Evolutionary conservation across 176 grass and related monocot genomes (phyloP), one percentile per base, ranked within the genome.

Genomic region (Carex kokanica): DNA sequence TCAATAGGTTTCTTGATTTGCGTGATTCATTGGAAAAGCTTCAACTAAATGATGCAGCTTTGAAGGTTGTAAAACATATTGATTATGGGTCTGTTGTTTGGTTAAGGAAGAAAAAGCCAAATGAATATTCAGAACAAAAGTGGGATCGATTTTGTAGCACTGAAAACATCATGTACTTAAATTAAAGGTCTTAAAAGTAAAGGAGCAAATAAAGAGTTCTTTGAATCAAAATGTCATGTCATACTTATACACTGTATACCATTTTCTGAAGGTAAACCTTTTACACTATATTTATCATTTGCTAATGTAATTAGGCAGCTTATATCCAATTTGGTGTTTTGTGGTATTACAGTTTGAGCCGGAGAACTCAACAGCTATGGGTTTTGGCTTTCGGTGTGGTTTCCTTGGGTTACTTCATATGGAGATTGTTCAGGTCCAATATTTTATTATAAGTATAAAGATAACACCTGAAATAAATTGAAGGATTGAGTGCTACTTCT

Each of bases 371-470:
- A 88, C 92, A 88, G 95, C 95, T 62, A 98, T 98, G 95, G 95
- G 95, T 9, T 98, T 98, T 64, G 95, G 95, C 66, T 98, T 98
- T 86, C 89, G 95, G 80, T 98, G 95, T 85, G 95, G 95, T 11
- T 98, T 98, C 87, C 90, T 98, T 52, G 92, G 92, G 66, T 88
- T 98, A 71, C 95, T 98, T 81, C 95, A 98, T 88, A 94, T 98
- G 95, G 95, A 98, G 88, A 98, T 98, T 86, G 95, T 98, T 84
- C 95, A 98, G 95, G 95, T 98, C 20, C 36, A 49, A 65, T 64
- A n/a, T 29, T 27, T 6, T 17, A 7, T 8, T 16, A 29, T 1
- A 21, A 29, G 10, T 41, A 29, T 52, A 75, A 75, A 75, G 45
- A 54, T 31, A 75, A 75, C 20, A 54, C 17, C 5, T 38, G 6